Percentiles rank a stretch among this genome's conserved stretches.
phyloP scores from a whole-genome alignment of 768 basidiomycete genomes.

The Daedalea quercina region DNA sequence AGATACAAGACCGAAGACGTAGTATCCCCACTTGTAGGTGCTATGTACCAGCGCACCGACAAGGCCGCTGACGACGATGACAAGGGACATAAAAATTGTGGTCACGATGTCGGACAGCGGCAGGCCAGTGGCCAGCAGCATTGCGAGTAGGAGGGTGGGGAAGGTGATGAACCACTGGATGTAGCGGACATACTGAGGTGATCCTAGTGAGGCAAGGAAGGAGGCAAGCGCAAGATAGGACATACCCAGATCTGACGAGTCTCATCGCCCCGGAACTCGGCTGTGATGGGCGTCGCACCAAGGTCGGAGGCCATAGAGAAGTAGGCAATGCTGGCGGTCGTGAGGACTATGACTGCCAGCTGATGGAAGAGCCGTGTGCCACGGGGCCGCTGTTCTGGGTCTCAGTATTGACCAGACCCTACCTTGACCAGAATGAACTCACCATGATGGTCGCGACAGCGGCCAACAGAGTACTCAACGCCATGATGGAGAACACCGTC shows the following conservation, averaged over 20 bases:
- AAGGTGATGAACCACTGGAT: constrained; percentile 45
- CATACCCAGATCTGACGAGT: constrained; percentile 34
- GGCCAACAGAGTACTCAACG: constrained; percentile 23
- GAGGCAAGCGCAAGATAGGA: background rate
- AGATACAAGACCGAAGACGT: constrained; percentile 33
- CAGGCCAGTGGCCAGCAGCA: constrained; percentile 37
- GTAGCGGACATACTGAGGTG: constrained; percentile 34
- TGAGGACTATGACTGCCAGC: constrained; percentile 34
- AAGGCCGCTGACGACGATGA: constrained; percentile 33
- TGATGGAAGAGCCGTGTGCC: constrained; percentile 41
- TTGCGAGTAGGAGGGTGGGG: constrained; percentile 35
- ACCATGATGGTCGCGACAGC: constrained; percentile 31
- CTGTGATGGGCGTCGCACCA: constrained; percentile 32
- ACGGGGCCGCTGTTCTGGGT: constrained; percentile 19
- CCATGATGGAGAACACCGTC: constrained; percentile 44
- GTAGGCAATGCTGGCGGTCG: constrained; percentile 36
- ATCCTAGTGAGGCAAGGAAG: background rate
- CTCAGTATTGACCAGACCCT: background rate
- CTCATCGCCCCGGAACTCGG: constrained; percentile 29
- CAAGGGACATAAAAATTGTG: constrained; percentile 34
- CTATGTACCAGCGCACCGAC: constrained; percentile 37
- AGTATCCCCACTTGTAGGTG: constrained; percentile 42
- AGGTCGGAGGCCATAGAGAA: constrained; percentile 46
- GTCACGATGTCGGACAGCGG: constrained; percentile 37
- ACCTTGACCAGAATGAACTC: constrained; percentile 4